Evolutionary conservation across 106 monocot genomes (phyloP).

Genomic region (Platanthera zijinensis): DNA sequence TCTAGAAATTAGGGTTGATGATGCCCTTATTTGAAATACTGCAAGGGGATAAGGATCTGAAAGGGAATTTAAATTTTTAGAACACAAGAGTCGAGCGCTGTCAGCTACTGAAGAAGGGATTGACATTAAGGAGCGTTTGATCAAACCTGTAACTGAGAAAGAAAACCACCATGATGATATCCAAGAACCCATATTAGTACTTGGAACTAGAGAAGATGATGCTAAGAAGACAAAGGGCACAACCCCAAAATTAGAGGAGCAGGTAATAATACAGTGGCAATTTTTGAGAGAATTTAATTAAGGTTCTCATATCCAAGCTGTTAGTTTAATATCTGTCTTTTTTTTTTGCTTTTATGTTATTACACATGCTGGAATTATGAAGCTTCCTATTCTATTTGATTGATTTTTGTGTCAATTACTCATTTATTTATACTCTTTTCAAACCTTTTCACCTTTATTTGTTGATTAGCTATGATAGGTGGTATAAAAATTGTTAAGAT

Average conservation of each 20-base stretch:
- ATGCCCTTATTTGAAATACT: background rate
- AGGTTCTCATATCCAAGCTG: background rate
- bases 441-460: too few relatives aligned
- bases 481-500: too few relatives aligned
- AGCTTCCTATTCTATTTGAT: background rate
- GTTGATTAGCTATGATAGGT: too few relatives aligned
- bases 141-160: conserved; percentile 7
- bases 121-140: conserved; percentile 6
- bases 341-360: background rate
- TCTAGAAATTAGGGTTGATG: background rate
- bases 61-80: background rate
- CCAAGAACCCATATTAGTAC: conserved; percentile 1
- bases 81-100: conserved; percentile 30
- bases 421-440: too few relatives aligned
- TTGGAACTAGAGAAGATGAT: background rate
- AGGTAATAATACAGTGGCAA: background rate
- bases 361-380: background rate
- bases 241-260: background rate
- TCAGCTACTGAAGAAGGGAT: conserved; percentile 15
- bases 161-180: conserved; percentile 7
- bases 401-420: background rate
- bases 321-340: background rate
- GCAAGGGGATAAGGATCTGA: background rate
- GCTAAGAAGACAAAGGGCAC: background rate
- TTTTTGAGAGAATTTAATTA: background rate